Evolutionary conservation across 805 yeast species (phyloP), one percentile per base, ranked within the genome.

Genomic region (Dipodascus geniculatus): DNA sequence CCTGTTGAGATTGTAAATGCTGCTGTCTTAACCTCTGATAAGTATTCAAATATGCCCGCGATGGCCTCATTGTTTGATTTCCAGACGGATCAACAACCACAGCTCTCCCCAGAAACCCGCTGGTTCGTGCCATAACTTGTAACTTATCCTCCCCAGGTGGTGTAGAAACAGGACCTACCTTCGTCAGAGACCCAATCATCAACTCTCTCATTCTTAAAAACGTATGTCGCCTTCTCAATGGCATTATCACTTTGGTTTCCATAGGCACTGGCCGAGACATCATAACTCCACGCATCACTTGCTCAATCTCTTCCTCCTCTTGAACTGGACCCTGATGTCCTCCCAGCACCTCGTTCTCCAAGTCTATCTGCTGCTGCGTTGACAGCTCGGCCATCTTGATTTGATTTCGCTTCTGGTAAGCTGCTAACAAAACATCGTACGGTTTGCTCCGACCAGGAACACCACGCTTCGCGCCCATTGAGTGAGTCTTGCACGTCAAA

Each of bases 401-500:
- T 68, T 88, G 96, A 64, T 88, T 87, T 56, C 86, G 77, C 61
- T 87, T 81, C 68, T 89, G 96, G 64, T 89, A 88, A n/a, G 86
- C 87, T 23, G 89, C 87, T 54, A 88, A 71, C 52, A 88, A 71
- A 33, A 80, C 82, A 67, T 88, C 96, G 68, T 86, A 88, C 1
- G 95, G 87, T 14, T 89, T 88, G 51, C 90, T 80, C 63, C 96
- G 76, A 3, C 96, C 96, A 20, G 80, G 82, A 23, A 88, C 96
- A 0, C 95, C 88, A 62, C 96, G 77, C 62, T 88, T 88, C 33
- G 96, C 95, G 24, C 96, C 96, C 95, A 88, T 87, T 1, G 95
- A 85, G 68, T 88, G 96, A 0, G 96, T 87, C 64, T 88, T 88
- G 73, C 96, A 88, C 0, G 96, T 88, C 59, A 88, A 71, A 0